Evolutionary conservation across 2,329 filamentous ascomycete species (phyloP), one percentile per base, ranked within the genome.

Genomic region (Talaromyces sp.): DNA sequence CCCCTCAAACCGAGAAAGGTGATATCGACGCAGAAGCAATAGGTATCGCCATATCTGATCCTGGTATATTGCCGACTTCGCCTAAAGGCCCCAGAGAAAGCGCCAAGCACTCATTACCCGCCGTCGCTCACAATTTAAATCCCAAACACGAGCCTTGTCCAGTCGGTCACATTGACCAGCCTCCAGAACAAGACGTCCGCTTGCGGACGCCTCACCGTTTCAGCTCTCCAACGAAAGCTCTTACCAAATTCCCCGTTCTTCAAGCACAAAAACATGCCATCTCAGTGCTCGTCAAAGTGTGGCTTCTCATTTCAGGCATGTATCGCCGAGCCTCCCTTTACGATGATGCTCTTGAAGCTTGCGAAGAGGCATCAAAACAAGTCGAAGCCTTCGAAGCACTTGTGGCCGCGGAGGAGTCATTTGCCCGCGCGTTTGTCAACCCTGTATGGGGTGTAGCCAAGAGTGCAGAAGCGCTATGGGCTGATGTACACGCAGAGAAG

Each of bases 221-320:
- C 58, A 74, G 77, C 57, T 78, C 78, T 13, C 77, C 76, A 1
- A 77, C 78, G 16, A 69, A 76, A 71, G 68, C 79, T 68, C 58
- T 83, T 35, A 82, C 84, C 47, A 80, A 80, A 61, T 85, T 86
- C 65, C 79, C 83, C 2, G 75, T 78, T 22, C 67, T 81, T 9
- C 82, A 86, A 67, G 81, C 83, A 59, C 82, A 85, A 60, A 83
- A 83, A 62, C 85, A 87, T 65, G 84, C 82, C 16, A 79, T 87
- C 13, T 81, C 82, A 4, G 73, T 89, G 11, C 78, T 99, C 16
- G 82, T 93, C 22, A 90, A 89, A 69, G 88, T 97, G 37, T 99
- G 95, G 95, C 83, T 97, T 9, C 90, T 95, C 74, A 92, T 97
- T 67, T 90, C 92, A 2, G 90, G 90, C 0, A 89, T 98, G 69